Evolutionary conservation across 2,329 filamentous ascomycete species (phyloP).

Genomic region (Colletotrichum cuscutae): DNA sequence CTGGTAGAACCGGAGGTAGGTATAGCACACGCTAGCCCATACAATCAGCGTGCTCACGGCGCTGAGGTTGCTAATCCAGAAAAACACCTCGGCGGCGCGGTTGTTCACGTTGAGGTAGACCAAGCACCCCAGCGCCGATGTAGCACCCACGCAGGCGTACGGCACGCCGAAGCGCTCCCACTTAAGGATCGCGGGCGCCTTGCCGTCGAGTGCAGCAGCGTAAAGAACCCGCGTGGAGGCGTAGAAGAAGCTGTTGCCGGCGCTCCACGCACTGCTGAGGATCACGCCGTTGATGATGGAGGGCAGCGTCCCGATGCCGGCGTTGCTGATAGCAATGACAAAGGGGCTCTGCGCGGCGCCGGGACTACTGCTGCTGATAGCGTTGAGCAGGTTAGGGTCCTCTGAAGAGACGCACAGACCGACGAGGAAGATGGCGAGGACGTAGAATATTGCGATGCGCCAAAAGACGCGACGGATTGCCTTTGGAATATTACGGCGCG

Average conservation of each 20-base stretch:
- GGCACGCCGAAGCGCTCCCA: conserved; percentile 54
- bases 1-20: conserved; percentile 76
- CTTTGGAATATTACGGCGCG: conserved; percentile 57
- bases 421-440: conserved; percentile 61
- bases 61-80: conserved; percentile 64
- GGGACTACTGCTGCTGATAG: conserved; percentile 34
- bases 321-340: conserved; percentile 75
- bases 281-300: conserved; percentile 82
- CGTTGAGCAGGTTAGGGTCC: conserved; percentile 51
- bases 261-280: conserved; percentile 76
- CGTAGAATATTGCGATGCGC: conserved; percentile 64
- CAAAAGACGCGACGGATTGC: conserved; percentile 66
- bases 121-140: conserved; percentile 69
- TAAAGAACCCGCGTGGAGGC: conserved; percentile 69
- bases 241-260: conserved; percentile 73
- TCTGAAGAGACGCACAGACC: conserved; percentile 58
- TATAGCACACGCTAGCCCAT: conserved; percentile 74
- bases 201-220: conserved; percentile 67
- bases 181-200: conserved; percentile 67
- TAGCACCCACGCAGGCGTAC: conserved; percentile 41
- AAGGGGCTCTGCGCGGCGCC: conserved; percentile 26
- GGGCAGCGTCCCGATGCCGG: conserved; percentile 74
- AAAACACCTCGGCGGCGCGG: conserved; percentile 53
- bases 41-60: conserved; percentile 78
- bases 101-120: conserved; percentile 72